Evolutionary conservation across 495 filamentous ascomycete species (phyloP).

Genomic region (Penicillium waksmanii): DNA sequence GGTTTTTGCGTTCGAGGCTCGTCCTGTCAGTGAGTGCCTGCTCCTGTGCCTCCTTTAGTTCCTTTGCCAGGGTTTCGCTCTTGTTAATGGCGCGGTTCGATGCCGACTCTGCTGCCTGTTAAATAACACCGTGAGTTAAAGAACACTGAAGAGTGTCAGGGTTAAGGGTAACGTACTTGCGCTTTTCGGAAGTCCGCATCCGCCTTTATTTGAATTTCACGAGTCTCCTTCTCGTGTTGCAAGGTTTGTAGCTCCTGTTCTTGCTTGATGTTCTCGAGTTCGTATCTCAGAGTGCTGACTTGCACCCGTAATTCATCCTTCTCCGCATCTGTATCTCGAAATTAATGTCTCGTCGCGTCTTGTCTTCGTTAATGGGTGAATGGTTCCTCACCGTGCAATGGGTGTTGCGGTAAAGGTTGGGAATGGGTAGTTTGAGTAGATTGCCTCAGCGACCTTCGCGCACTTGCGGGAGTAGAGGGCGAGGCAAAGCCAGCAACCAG

Average conservation of each 20-base stretch:
- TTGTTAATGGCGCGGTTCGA: constrained; percentile 69
- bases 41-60: constrained; percentile 73
- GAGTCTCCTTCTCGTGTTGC: constrained; percentile 79
- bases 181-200: constrained; percentile 85
- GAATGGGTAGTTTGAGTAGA: constrained; percentile 35
- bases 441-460: constrained; percentile 32
- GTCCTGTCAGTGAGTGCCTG: constrained; percentile 66
- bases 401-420: constrained; percentile 29
- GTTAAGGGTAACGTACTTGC: constrained; percentile 52
- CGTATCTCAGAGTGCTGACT: constrained; percentile 69
- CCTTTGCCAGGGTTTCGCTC: constrained; percentile 68
- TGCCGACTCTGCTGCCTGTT: constrained; percentile 66
- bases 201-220: constrained; percentile 71
- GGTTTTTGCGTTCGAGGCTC: constrained; percentile 69
- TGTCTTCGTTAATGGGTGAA: neutral
- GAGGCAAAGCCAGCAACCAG: constrained; percentile 36
- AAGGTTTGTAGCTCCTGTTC: constrained; percentile 79
- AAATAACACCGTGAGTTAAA: neutral
- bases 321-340: constrained; percentile 36
- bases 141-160: neutral
- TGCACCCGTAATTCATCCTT: constrained; percentile 73
- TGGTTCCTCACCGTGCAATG: constrained; percentile 23
- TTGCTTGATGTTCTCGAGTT: constrained; percentile 75
- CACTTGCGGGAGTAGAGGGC: constrained; percentile 36
- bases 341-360: constrained; percentile 18